These are phyloP conservation scores for Dothistroma septosporum DNA, from an alignment of 2,329 filamentous ascomycete species.

Conservation along the genomic window DNA sequence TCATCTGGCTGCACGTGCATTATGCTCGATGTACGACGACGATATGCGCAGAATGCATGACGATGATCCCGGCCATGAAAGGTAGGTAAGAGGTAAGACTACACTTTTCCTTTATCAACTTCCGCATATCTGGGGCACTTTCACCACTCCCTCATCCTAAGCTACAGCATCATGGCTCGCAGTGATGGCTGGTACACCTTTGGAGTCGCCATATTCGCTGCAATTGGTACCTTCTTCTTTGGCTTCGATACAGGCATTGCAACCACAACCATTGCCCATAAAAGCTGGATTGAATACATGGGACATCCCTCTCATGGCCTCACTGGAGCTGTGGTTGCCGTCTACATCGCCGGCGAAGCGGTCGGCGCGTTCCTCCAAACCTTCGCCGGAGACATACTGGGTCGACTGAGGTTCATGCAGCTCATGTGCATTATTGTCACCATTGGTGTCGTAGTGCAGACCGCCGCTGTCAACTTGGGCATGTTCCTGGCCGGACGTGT, in stretches of 20 bases:
- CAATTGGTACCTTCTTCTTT: conserved; percentile 57
- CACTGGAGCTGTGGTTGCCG: conserved; percentile 55
- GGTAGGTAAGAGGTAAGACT: not conserved
- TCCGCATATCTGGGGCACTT: not conserved
- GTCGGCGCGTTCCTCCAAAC: conserved; percentile 51
- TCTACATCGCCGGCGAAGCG: conserved; percentile 58
- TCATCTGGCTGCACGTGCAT: not conserved
- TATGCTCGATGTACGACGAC: not conserved
- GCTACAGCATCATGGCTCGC: conserved; percentile 5
- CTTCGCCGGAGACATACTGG: conserved; percentile 47
- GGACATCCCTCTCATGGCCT: conserved; percentile 51
- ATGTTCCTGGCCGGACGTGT: conserved; percentile 32
- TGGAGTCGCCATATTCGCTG: conserved; percentile 53
- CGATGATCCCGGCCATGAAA: not conserved
- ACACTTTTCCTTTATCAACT: not conserved
- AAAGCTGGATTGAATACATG: conserved; percentile 60
- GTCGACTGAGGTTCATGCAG: conserved; percentile 37
- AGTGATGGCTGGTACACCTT: conserved; percentile 44
- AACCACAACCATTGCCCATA: conserved; percentile 58
- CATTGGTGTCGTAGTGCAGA: conserved; percentile 52
- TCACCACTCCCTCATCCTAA: not conserved
- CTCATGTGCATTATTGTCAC: conserved; percentile 54
- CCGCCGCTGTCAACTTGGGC: conserved; percentile 47
- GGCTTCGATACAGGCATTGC: conserved; percentile 59
- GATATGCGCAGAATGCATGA: not conserved